These are phyloP conservation scores for Yamadazyma triangularis DNA, from an alignment of 1,139 yeast genomes.

Conservation along the genomic window DNA sequence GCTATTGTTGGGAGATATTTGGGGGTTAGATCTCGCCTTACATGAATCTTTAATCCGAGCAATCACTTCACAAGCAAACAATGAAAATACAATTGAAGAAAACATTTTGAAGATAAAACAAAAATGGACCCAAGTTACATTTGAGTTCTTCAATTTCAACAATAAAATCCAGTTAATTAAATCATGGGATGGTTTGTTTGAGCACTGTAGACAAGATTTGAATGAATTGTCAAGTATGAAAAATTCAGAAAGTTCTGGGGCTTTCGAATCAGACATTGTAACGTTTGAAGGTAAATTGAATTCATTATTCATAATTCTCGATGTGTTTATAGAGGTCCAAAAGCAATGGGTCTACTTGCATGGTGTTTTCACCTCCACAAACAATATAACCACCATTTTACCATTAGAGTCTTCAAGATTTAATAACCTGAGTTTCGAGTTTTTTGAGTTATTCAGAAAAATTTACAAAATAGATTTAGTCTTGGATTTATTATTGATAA, in stretches of 20 bases:
- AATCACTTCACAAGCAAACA: conserved; percentile 61
- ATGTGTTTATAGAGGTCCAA: conserved; percentile 80
- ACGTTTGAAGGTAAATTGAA: conserved; percentile 57
- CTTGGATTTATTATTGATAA: conserved; percentile 53
- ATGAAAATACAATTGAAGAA: conserved; percentile 65
- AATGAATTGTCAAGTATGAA: conserved; percentile 67
- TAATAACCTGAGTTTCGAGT: conserved; percentile 59
- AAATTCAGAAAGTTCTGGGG: conserved; percentile 57
- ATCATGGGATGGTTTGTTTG: conserved; percentile 66
- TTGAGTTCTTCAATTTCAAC: conserved; percentile 55
- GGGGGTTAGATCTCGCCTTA: conserved; percentile 48
- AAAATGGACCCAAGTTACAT: conserved; percentile 45
- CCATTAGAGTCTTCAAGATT: conserved; percentile 73
- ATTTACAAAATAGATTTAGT: conserved; percentile 49
- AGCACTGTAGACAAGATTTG: conserved; percentile 56
- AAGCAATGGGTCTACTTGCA: conserved; percentile 84
- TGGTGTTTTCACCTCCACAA: conserved; percentile 64
- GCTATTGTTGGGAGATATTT: conserved; percentile 55
- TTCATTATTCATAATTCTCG: conserved; percentile 49
- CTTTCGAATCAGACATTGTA: conserved; percentile 57
- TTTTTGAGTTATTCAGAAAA: conserved; percentile 47
- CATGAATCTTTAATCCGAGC: conserved; percentile 47
- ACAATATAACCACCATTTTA: conserved; percentile 56
- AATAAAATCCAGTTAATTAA: conserved; percentile 53
- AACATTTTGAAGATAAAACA: conserved; percentile 44